Evolutionary conservation across 179 eudicot genomes (phyloP), one percentile per base, ranked within the genome.

Genomic region (Carnegiea gigantea): DNA sequence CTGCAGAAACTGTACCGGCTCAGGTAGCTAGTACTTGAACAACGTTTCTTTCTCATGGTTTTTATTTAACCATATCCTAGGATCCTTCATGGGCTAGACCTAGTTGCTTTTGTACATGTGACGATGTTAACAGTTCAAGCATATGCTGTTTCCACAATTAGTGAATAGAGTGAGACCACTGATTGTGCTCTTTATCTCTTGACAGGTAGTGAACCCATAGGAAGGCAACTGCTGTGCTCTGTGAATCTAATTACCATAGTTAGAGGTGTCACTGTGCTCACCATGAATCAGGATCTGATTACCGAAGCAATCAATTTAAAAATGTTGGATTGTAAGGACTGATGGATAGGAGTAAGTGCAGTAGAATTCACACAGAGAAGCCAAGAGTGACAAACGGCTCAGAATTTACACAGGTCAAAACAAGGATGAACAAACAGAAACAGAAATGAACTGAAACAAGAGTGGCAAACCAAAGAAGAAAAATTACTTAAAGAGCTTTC

Each of bases 131-230:
- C 68, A 62, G 68, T 7, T 62, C 11, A 62, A 23, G 28, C 68
- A 62, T 62, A 62, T 54, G 60, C 8, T 62, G 68, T 23, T 62
- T 62, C 68, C 68, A n/a, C 68, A 62, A 62, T n/a, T 62, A 62
- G 26, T 62, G 68, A 62, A 6, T 6, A 62, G 68, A 62, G 28
- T 21, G 68, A 62, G 68, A 62, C 68, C 28, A 15, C 10, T 70
- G 46, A 70, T 70, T 70, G 21, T 70, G 73, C 73, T 51, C 15
- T 70, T 36, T 70, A 70, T 70, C 73, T 15, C 73, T 70, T 33
- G 73, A 70, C 46, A 70, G 73, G 73, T 70, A 65, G 70, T 26
- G 14, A 26, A 26, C 24, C 5, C 7, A n/a, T 10, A 13, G n/a
- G 43, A 24, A 65, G 71, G 71, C 24, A n/a, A n/a, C 30, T 24